Base-by-base conservation (phyloP, 2,329 filamentous ascomycete species). In the Arthrobotrys conoides region DNA sequence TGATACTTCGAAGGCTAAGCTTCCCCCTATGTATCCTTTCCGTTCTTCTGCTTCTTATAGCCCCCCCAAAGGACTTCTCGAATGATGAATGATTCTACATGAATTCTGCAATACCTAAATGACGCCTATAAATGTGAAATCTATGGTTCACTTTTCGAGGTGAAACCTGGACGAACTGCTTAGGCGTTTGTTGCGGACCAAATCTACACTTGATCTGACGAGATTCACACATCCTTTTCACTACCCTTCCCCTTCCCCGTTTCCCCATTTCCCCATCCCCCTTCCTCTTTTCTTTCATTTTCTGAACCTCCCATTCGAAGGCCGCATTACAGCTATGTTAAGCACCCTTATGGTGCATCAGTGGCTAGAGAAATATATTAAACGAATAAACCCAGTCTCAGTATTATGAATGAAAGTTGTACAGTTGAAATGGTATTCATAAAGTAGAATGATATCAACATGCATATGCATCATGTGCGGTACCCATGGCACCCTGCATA, bases 141-240 rank as follows among this genome's bases (percentile, higher is more conserved):
- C 65, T 46, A 18, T 71, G 70, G 63, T 27, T 53, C 75, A 51
- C 49, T 46, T 64, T 78, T 72, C 33, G 75, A 66, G 59, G 46
- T 30, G 55, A 70, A 71, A 49, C 63, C 53, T 64, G 68, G 68
- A 69, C 36, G 24, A 70, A 27, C 12, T 41, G 22, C 53, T 46
- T 44, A 4, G 27, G 44, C 41, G 27, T 46, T 44, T 66, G 64
- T 67, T 79, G 76, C 76, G 76, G 76, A 79, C 76, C 57, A 36
- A 79, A 75, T 75, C 76, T 79, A 79, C 76, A 79, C 76, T 79
- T 79, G 76, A 79, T 75, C 76, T 79, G 76, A 79, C 76, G 76
- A 68, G 68, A 72, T 33, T 64, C 20, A 20, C 3, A 3, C 27
- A 30, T 30, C 27, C 27, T 30, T 30, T 30, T 30, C 27, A 30